Conservation (phyloP, 2,329 filamentous ascomycete genomes). For the Penicillium sp. region DNA sequence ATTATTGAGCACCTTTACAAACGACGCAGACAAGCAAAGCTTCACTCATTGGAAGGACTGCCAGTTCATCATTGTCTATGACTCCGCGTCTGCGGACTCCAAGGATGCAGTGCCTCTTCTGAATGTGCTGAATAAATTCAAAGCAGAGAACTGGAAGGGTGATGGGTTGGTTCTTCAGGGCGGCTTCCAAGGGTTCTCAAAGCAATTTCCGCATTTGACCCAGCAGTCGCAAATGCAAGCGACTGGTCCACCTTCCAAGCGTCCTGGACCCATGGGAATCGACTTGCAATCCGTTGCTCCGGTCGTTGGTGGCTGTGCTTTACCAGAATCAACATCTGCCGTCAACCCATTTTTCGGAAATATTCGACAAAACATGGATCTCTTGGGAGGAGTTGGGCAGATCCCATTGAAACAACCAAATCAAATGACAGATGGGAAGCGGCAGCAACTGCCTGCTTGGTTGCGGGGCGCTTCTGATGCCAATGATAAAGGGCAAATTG, state of each 20-base stretch:
- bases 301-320: conserved; percentile 84
- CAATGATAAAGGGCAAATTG: conserved; percentile 72
- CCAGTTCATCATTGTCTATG: conserved; percentile 83
- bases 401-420: conserved; percentile 62
- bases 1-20: conserved; percentile 81
- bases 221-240: conserved; percentile 28
- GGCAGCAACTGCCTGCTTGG: conserved; percentile 71
- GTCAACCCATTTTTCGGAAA: conserved; percentile 93
- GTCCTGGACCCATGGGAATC: conserved; percentile 55
- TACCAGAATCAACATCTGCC: conserved; percentile 67
- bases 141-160: conserved; percentile 77
- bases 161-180: conserved; percentile 74
- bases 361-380: conserved; percentile 94
- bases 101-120: conserved; percentile 79
- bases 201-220: conserved; percentile 60
- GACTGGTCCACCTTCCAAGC: conserved; percentile 41
- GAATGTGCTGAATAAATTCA: conserved; percentile 93
- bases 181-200: conserved; percentile 75
- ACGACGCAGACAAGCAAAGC: conserved; percentile 65
- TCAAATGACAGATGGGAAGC: conserved; percentile 50
- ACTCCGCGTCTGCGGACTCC: conserved; percentile 71
- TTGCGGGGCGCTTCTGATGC: conserved; percentile 67
- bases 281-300: conserved; percentile 63
- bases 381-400: conserved; percentile 90
- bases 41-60: conserved; percentile 77